A percentile compares a stretch with the other conserved stretches of the same genome.
phyloP scores from a whole-genome alignment of 148 eudicot species.

The Cornus controversa region DNA sequence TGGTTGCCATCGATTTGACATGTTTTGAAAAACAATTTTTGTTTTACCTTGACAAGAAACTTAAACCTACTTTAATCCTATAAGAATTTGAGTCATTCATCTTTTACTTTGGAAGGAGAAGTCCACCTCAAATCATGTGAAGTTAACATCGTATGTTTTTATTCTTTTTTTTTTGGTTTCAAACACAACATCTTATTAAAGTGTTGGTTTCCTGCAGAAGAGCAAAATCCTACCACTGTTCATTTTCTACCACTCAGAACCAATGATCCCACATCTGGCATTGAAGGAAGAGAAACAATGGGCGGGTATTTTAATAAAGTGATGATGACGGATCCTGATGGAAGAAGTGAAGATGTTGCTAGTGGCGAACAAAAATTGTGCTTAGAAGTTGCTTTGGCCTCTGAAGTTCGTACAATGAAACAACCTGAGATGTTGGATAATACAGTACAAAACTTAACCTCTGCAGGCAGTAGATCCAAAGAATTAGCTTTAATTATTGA shows the following conservation, averaged over 20 bases:
- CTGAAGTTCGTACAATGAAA: slow-evolving; percentile 12
- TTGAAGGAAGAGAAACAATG: neutral
- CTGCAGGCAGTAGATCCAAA: neutral
- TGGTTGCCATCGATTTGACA: too few relatives aligned
- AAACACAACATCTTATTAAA: neutral
- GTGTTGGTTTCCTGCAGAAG: slow-evolving; percentile 14
- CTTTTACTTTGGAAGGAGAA: too few relatives aligned
- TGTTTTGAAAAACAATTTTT: too few relatives aligned
- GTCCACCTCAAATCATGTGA: neutral
- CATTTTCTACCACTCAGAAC: slow-evolving; percentile 8
- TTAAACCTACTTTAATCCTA: too few relatives aligned
- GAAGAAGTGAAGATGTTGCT: slow-evolving; percentile 8
- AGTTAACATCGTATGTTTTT: too few relatives aligned
- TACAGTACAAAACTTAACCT: slow-evolving; percentile 10
- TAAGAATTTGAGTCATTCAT: too few relatives aligned
- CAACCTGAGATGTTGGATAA: slow-evolving; percentile 1
- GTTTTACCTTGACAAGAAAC: too few relatives aligned
- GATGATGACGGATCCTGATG: slow-evolving; percentile 7
- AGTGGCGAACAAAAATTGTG: slow-evolving; percentile 7
- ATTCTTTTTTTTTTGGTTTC: neutral
- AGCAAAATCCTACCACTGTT: neutral
- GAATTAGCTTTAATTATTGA: slow-evolving; percentile 6
- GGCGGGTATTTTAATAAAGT: neutral
- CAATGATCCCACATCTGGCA: slow-evolving; percentile 4
- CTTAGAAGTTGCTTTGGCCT: slow-evolving; percentile 5